These are phyloP conservation scores for Aspergillus saccharolyticus DNA, from an alignment of 495 filamentous ascomycete genomes.

Conservation along the genomic window DNA sequence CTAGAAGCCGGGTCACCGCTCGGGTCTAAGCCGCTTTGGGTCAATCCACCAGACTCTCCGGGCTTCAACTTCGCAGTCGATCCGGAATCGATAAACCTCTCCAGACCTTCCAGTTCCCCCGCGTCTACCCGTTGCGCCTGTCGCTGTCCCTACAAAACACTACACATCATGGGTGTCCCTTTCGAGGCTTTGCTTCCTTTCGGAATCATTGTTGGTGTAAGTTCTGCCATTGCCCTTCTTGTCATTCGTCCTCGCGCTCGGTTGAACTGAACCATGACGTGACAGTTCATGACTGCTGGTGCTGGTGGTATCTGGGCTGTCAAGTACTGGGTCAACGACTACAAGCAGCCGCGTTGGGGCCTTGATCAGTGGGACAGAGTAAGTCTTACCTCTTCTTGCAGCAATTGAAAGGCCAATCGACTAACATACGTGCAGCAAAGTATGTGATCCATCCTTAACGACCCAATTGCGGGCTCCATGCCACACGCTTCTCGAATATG, in stretches of 20 bases:
- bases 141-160: not conserved
- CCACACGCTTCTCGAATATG: not conserved
- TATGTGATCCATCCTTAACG: slow-evolving; percentile 38
- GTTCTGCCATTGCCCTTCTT: slow-evolving; percentile 30
- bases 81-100: no score
- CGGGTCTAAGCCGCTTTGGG: slow-evolving; percentile 36
- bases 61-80: slow-evolving; percentile 15
- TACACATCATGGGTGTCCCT: slow-evolving; percentile 76
- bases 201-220: slow-evolving; percentile 80
- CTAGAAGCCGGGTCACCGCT: slow-evolving; percentile 8
- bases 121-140: slow-evolving; percentile 10
- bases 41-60: slow-evolving; percentile 23
- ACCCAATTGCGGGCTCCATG: not conserved
- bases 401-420: slow-evolving; percentile 32
- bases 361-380: slow-evolving; percentile 92
- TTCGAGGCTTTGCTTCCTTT: slow-evolving; percentile 96
- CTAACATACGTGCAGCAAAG: slow-evolving; percentile 64
- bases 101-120: slow-evolving; percentile 16
- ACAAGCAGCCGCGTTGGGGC: slow-evolving; percentile 78
- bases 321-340: slow-evolving; percentile 76
- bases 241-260: not conserved
- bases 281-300: slow-evolving; percentile 84
- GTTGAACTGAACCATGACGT: slow-evolving; percentile 1
- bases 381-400: slow-evolving; percentile 33
- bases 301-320: slow-evolving; percentile 71